Conservation (phyloP, 23 red algal genomes). For the Gracilaria vermiculophylla region DNA sequence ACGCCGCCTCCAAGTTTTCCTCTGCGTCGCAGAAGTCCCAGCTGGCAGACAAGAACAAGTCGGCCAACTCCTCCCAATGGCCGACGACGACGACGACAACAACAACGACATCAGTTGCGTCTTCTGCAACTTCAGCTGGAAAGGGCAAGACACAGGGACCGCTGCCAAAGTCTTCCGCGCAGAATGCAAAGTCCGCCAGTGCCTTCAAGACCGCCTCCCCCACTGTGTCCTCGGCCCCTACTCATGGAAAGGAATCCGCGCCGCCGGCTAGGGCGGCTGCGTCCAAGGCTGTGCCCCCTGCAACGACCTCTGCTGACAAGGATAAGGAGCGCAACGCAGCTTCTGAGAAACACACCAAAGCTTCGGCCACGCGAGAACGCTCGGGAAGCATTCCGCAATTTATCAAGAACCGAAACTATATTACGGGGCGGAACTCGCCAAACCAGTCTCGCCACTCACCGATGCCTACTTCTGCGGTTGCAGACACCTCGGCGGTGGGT, state of each 20-base stretch:
- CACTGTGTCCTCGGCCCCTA: background rate
- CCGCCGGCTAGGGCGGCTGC: background rate
- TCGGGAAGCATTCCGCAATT: conserved; percentile 39
- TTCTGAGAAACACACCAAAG: conserved; percentile 29
- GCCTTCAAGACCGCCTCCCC: background rate
- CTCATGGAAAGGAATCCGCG: background rate
- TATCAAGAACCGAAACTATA: conserved; percentile 31
- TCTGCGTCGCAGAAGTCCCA: background rate
- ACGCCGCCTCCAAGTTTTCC: background rate
- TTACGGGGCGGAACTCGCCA: conserved; percentile 48
- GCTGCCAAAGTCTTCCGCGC: background rate
- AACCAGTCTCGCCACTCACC: conserved; percentile 56
- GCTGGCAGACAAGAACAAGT: background rate
- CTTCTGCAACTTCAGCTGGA: background rate
- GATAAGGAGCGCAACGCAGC: conserved; percentile 42
- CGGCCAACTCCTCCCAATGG: too few species aligned
- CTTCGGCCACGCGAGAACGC: background rate
- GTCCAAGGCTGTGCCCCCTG: background rate
- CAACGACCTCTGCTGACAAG: background rate
- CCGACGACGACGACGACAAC: background rate
- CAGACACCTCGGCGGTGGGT: conserved; percentile 40
- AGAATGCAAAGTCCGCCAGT: background rate
- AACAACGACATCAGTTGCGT: background rate
- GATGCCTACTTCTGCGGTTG: conserved; percentile 24
- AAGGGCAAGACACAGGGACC: background rate